Conservation (phyloP, 345 rosid species). For the Euphorbia pulcherrima region DNA sequence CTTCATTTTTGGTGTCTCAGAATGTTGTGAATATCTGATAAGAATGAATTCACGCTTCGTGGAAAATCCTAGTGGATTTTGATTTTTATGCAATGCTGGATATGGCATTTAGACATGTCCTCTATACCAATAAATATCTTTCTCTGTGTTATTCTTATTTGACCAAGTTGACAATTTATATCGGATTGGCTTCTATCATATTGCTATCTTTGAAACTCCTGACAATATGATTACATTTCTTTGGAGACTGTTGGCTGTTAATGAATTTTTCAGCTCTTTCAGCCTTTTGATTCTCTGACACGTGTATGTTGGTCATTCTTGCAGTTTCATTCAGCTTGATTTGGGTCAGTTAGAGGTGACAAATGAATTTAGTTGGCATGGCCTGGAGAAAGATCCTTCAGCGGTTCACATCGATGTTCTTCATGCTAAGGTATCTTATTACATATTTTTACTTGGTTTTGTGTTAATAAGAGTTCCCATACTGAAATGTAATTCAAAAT, state of each 20-base stretch:
- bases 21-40: not conserved
- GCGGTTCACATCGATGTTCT: conserved; percentile 93
- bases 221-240: not conserved
- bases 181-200: not conserved
- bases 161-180: not conserved
- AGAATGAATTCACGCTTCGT: not conserved
- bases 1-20: not conserved
- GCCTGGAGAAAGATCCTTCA: conserved; percentile 83
- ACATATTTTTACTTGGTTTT: conserved; percentile 4
- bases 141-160: not conserved
- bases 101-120: not conserved
- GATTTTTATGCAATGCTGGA: not conserved
- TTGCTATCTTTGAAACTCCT: not conserved
- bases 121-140: not conserved
- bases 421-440: conserved; percentile 68
- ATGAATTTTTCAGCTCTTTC: not conserved
- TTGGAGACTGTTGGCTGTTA: not conserved
- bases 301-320: conserved; percentile 22
- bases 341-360: conserved; percentile 81
- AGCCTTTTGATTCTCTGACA: conserved; percentile 10
- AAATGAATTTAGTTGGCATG: conserved; percentile 95
- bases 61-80: not conserved
- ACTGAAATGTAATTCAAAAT: conserved; percentile 17
- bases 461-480: not conserved
- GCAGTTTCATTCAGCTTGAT: conserved; percentile 94